Percentiles rank a stretch among this genome's conserved stretches.
Conservation (phyloP, 768 basidiomycete species). For the Austroboletus festivus region DNA sequence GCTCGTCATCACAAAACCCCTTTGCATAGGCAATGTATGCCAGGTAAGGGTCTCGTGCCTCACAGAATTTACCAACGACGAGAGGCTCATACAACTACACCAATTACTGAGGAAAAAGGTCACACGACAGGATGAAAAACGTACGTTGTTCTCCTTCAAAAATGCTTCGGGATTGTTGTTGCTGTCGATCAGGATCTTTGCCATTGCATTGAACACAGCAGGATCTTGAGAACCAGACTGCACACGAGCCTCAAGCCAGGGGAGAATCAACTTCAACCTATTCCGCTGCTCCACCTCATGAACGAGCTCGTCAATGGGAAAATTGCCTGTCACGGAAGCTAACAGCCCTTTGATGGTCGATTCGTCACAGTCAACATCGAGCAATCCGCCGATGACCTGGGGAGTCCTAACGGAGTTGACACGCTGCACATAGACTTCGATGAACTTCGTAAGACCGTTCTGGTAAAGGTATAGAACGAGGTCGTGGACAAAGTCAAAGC, state of each 20-base stretch:
- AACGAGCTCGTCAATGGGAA: conserved; percentile 97
- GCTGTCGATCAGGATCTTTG: conserved; percentile 98
- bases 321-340: conserved; percentile 91
- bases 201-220: conserved; percentile 93
- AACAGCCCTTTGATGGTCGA: conserved; percentile 91
- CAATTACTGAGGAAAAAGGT: conserved; percentile 8
- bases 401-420: conserved; percentile 97
- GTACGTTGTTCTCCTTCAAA: conserved; percentile 96
- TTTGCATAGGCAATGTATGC: conserved; percentile 99
- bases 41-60: conserved; percentile 95
- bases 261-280: conserved; percentile 92
- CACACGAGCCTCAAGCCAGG: conserved; percentile 94
- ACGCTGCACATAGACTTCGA: conserved; percentile 99
- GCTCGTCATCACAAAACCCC: conserved; percentile 97
- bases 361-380: conserved; percentile 99
- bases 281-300: conserved; percentile 97
- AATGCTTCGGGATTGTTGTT: conserved; percentile 98
- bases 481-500: conserved; percentile 99
- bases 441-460: conserved; percentile 93
- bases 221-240: conserved; percentile 93
- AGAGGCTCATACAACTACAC: conserved; percentile 89
- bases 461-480: conserved; percentile 98
- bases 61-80: conserved; percentile 98
- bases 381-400: conserved; percentile 92
- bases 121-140: conserved; percentile 27